phyloP scores from a whole-genome alignment of 177 flowering plant species.

The Vitis hybrid region DNA sequence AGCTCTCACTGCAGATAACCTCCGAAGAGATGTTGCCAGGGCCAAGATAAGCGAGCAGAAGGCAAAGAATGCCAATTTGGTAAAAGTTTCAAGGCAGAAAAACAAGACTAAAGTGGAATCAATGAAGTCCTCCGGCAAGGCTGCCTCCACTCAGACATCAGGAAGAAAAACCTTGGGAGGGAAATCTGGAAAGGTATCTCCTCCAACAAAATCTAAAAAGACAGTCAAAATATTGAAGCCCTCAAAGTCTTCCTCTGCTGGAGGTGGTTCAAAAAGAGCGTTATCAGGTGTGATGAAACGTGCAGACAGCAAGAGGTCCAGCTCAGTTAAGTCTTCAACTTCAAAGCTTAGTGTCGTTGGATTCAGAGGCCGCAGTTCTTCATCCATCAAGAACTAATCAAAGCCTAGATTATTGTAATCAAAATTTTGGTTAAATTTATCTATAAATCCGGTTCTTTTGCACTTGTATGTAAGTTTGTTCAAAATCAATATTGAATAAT shows the following conservation, averaged over 20 bases:
- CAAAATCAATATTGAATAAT: not conserved
- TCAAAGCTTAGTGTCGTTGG: conserved; percentile 77
- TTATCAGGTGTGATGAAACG: conserved; percentile 32
- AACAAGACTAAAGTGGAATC: conserved; percentile 27
- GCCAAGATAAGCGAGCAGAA: conserved; percentile 35
- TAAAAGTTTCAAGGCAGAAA: conserved; percentile 36
- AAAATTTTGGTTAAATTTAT: conserved; percentile 4
- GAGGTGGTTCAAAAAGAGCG: conserved; percentile 30
- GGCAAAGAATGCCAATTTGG: conserved; percentile 32
- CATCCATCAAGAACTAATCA: conserved; percentile 32
- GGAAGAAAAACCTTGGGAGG: conserved; percentile 14
- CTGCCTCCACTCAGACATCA: conserved; percentile 19
- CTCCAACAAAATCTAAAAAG: conserved; percentile 35
- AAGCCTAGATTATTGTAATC: conserved; percentile 21
- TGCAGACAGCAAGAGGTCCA: conserved; percentile 21
- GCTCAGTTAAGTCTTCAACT: conserved; percentile 24
- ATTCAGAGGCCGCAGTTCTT: conserved; percentile 69
- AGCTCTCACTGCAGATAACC: conserved; percentile 54
- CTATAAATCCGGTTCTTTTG: not conserved
- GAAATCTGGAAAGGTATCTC: conserved; percentile 37
- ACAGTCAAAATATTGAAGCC: conserved; percentile 23
- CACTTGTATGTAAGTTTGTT: not conserved
- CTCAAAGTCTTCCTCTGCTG: conserved; percentile 23
- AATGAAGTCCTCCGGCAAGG: conserved; percentile 35
- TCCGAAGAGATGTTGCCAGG: conserved; percentile 61